These are phyloP conservation scores for Lentinula sp. DNA, from an alignment of 768 basidiomycete genomes.

Conservation along the genomic window DNA sequence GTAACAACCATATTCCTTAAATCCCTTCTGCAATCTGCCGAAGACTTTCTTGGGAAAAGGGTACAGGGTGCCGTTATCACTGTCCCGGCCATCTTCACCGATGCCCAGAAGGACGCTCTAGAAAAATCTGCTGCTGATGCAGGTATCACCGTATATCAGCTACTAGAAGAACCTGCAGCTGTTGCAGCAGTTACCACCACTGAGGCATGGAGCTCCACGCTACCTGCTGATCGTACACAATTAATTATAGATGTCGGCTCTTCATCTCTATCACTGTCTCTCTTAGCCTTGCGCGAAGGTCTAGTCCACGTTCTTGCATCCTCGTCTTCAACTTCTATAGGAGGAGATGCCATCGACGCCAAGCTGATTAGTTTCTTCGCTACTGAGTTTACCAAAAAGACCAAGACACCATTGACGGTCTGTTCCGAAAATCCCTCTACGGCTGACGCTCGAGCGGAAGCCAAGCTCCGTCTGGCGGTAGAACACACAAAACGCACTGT, in stretches of 20 bases:
- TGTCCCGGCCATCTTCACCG: conserved; percentile 71
- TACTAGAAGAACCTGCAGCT: conserved; percentile 84
- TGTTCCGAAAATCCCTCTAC: conserved; percentile 39
- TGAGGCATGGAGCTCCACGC: conserved; percentile 29
- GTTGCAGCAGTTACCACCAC: conserved; percentile 55
- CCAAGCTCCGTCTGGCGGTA: conserved; percentile 88
- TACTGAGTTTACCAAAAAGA: conserved; percentile 96
- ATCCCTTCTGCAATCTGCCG: conserved; percentile 80
- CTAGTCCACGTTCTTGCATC: conserved; percentile 60
- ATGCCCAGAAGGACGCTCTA: conserved; percentile 63
- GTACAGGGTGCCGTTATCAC: conserved; percentile 80
- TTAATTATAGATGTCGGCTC: conserved; percentile 79
- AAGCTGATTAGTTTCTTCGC: conserved; percentile 87
- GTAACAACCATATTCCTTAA: conserved; percentile 80
- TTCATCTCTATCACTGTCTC: conserved; percentile 60
- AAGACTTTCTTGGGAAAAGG: conserved; percentile 82
- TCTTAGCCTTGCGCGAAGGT: conserved; percentile 73
- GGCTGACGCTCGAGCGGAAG: conserved; percentile 78
- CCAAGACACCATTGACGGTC: conserved; percentile 65
- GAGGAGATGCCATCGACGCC: conserved; percentile 72
- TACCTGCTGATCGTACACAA: conserved; percentile 62
- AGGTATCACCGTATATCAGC: conserved; percentile 77
- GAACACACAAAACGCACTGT: conserved; percentile 94
- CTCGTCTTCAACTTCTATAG: conserved; percentile 38
- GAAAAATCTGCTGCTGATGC: conserved; percentile 71